phyloP scores from a whole-genome alignment of 768 basidiomycete genomes.

The Boletus reticulatus region DNA sequence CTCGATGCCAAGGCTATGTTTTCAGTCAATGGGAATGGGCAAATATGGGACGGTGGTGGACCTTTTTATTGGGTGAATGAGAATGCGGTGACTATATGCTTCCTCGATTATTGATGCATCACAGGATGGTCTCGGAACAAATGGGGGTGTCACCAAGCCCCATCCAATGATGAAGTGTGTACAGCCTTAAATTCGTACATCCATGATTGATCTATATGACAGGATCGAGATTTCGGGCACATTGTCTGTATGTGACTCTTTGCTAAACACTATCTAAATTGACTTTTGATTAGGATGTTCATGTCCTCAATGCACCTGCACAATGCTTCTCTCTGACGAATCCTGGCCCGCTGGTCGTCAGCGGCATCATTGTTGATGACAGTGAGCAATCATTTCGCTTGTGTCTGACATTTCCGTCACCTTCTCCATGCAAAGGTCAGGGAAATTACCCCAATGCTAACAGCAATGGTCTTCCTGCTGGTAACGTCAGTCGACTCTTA shows the following conservation, averaged over 20 bases:
- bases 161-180: constrained; percentile 42
- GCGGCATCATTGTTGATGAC: constrained; percentile 50
- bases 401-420: neutral
- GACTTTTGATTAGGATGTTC: constrained; percentile 28
- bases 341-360: constrained; percentile 38
- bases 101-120: neutral
- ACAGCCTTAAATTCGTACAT: neutral
- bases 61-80: constrained; percentile 41
- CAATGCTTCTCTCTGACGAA: constrained; percentile 33
- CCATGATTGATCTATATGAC: neutral
- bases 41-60: constrained; percentile 43
- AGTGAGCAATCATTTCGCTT: constrained; percentile 36
- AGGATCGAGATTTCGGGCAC: constrained; percentile 43
- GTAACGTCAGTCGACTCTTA: constrained; percentile 16
- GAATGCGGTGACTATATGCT: neutral
- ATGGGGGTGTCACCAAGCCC: constrained; percentile 18
- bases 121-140: constrained; percentile 28
- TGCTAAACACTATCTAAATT: neutral
- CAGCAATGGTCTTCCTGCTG: constrained; percentile 49
- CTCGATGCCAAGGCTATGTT: neutral
- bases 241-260: constrained; percentile 27
- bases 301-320: constrained; percentile 41
- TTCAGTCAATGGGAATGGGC: constrained; percentile 41
- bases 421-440: constrained; percentile 36
- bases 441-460: constrained; percentile 51